phyloP scores from a whole-genome alignment of 768 basidiomycete genomes.

The Hydnum rufescens region DNA sequence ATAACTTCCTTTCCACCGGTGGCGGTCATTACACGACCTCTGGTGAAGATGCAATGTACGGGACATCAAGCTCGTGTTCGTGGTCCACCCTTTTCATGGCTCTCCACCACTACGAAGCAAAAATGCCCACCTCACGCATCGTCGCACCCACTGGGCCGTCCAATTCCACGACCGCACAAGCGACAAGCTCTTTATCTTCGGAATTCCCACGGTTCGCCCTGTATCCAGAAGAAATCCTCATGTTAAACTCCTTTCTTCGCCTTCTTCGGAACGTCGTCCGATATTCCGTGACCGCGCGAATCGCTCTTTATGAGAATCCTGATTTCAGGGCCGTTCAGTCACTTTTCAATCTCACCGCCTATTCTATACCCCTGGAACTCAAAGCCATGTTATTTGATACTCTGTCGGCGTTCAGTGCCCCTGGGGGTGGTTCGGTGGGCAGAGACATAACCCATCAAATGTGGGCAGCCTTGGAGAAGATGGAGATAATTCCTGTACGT shows the following conservation, averaged over 20 bases:
- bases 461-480: constrained; percentile 68
- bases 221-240: constrained; percentile 50
- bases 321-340: constrained; percentile 70
- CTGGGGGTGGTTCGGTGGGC: constrained; percentile 51
- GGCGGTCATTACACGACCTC: constrained; percentile 28
- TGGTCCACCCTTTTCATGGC: constrained; percentile 61
- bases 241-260: constrained; percentile 64
- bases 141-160: constrained; percentile 28
- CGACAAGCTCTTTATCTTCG: constrained; percentile 19
- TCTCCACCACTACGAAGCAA: constrained; percentile 52
- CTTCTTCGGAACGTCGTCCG: constrained; percentile 58
- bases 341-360: constrained; percentile 54
- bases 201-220: constrained; percentile 27
- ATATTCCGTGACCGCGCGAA: constrained; percentile 56
- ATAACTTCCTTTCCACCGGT: constrained; percentile 74
- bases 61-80: constrained; percentile 33
- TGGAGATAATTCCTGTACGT: constrained; percentile 32
- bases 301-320: constrained; percentile 53
- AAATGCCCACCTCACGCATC: constrained; percentile 28
- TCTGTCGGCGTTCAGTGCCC: constrained; percentile 62
- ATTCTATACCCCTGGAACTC: constrained; percentile 72
- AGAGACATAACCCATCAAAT: constrained; percentile 66
- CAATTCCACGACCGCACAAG: constrained; percentile 17
- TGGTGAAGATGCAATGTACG: constrained; percentile 32
- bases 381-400: constrained; percentile 74